Conservation (phyloP, 129 eudicot genomes). For the Gnaphalium uliginosum region DNA sequence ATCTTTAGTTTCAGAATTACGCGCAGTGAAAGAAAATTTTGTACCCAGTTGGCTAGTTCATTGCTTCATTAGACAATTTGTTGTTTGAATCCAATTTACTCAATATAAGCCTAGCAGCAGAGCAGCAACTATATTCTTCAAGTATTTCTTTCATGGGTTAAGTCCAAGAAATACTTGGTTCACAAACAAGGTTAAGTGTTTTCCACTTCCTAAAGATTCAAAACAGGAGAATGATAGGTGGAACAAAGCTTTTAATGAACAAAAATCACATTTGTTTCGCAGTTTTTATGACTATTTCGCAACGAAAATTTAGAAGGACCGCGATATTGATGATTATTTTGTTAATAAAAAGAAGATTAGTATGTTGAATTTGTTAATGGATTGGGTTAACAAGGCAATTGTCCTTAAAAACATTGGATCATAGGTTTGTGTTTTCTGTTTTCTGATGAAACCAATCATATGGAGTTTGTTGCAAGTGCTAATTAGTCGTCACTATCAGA, state of each 20-base stretch:
- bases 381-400: not conserved
- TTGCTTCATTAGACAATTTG: not conserved
- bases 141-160: not conserved
- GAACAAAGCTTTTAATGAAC: no score
- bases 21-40: not conserved
- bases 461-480: not conserved
- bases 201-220: no score
- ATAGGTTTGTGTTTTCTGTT: not conserved
- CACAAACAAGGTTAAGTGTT: no score
- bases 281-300: no score
- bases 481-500: not conserved
- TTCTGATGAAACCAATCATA: not conserved
- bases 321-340: no score
- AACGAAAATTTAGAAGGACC: no score
- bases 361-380: not conserved
- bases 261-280: no score
- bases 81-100: no score
- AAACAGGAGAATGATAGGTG: no score
- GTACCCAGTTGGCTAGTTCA: not conserved
- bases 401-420: not conserved
- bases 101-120: no score
- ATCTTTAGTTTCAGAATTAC: not conserved
- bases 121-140: not conserved
- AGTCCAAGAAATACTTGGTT: not conserved
- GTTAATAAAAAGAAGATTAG: not conserved